These are phyloP conservation scores for Chrysoporthe austroafricana DNA, from an alignment of 2,329 filamentous ascomycete species.

Conservation along the genomic window DNA sequence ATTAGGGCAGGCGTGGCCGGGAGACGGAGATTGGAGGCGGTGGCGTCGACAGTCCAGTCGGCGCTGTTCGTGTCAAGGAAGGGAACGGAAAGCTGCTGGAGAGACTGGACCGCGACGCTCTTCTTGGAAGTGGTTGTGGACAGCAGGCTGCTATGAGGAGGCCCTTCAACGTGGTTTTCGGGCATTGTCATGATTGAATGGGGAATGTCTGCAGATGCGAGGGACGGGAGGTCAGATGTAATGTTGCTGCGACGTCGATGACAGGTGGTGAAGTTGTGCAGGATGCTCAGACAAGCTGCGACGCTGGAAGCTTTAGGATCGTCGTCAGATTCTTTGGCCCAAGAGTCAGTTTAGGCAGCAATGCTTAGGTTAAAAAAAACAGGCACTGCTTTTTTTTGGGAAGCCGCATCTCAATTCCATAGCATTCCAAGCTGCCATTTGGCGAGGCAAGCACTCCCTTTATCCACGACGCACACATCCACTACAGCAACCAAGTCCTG, in stretches of 20 bases:
- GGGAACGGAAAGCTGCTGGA: slow-evolving; percentile 14
- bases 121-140: background rate
- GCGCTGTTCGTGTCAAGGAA: slow-evolving; percentile 26
- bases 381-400: background rate
- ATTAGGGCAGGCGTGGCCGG: slow-evolving; percentile 48
- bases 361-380: background rate
- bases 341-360: background rate
- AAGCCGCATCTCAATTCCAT: background rate
- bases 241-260: background rate
- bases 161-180: background rate
- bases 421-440: background rate
- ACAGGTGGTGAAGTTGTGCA: background rate
- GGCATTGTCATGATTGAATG: slow-evolving; percentile 5
- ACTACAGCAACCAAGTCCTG: background rate
- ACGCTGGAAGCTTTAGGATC: background rate
- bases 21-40: slow-evolving; percentile 40
- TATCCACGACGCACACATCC: no score
- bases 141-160: no score
- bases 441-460: background rate
- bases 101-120: slow-evolving; percentile 14
- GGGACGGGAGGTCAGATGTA: background rate
- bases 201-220: background rate
- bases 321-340: background rate
- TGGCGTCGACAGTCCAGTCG: slow-evolving; percentile 41
- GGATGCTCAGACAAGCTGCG: background rate